Percentiles rank a stretch among this genome's conserved stretches.
Conservation (phyloP, 106 monocot genomes). For the Ottelia alismoides region DNA sequence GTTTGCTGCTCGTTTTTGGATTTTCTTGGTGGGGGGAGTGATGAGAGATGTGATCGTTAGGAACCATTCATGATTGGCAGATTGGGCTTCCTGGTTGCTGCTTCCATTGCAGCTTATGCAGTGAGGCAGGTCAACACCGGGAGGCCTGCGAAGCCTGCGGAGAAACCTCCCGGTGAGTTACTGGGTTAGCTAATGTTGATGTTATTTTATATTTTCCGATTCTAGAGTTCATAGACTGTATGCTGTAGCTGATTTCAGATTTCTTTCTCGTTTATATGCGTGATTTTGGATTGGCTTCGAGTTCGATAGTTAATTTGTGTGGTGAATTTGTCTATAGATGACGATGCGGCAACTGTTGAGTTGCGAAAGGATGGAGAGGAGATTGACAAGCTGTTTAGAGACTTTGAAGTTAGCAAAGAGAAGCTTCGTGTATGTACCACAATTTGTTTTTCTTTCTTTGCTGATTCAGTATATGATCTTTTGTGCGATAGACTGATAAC, state of each 20-base stretch:
- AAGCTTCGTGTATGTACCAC: conserved; percentile 14
- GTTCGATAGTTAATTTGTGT: no score
- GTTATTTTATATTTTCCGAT: no score
- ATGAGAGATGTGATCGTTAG: conserved; percentile 2
- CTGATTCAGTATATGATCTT: no score
- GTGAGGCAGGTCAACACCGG: conserved; percentile 39
- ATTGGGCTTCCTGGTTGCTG: conserved; percentile 64
- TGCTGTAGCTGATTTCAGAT: no score
- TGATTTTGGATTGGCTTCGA: no score
- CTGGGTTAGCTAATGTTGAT: no score
- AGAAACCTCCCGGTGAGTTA: conserved; percentile 41
- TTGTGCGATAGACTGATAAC: no score
- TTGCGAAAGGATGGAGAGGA: conserved; percentile 14
- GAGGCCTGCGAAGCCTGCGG: neutral
- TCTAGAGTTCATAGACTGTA: no score
- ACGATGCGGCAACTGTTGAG: conserved; percentile 16
- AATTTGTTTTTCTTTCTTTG: no score
- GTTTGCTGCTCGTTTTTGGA: neutral
- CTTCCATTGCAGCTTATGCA: conserved; percentile 67
- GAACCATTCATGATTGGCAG: conserved; percentile 63
- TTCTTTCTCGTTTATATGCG: no score
- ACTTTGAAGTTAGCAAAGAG: conserved; percentile 13
- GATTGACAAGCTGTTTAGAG: conserved; percentile 13
- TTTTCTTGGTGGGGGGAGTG: neutral
- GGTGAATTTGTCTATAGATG: conserved; percentile 18